Evolutionary conservation across 441 rosid genomes (phyloP).

Genomic region (Theobroma grandiflorum): DNA sequence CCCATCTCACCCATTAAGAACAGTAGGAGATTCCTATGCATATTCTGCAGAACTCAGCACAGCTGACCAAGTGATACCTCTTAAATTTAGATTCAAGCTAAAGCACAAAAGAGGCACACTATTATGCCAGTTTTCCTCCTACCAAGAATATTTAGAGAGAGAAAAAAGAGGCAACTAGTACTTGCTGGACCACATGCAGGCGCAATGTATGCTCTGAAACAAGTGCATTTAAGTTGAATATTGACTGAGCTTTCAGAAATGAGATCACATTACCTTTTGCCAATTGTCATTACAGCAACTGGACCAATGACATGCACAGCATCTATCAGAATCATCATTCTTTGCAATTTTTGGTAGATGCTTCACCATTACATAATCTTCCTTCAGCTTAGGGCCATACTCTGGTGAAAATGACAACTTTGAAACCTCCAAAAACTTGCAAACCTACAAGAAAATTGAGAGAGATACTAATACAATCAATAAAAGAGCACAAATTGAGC

Average conservation of each 20-base stretch:
- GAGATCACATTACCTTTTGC: constrained; percentile 84
- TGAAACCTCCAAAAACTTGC: constrained; percentile 99
- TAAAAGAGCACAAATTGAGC: constrained; percentile 22
- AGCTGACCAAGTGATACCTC: background rate
- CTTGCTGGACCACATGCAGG: constrained; percentile 15
- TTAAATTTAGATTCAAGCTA: background rate
- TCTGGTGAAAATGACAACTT: constrained; percentile 93
- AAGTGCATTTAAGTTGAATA: constrained; percentile 8
- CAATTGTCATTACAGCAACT: constrained; percentile 97
- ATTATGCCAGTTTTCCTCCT: constrained; percentile 17
- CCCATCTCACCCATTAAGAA: background rate
- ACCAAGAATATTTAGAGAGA: constrained; percentile 10
- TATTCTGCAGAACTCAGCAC: constrained; percentile 13
- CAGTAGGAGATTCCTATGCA: background rate
- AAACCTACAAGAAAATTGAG: constrained; percentile 66
- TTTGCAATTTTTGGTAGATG: constrained; percentile 83
- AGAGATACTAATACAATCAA: constrained; percentile 37
- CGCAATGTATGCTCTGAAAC: background rate
- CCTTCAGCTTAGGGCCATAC: constrained; percentile 98
- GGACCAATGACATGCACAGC: constrained; percentile 82
- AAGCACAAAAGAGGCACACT: background rate
- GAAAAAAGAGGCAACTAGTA: constrained; percentile 12
- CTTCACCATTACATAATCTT: constrained; percentile 92
- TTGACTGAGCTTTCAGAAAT: constrained; percentile 28
- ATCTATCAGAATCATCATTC: constrained; percentile 66